Conservation (phyloP, 2,329 filamentous ascomycete species). For the Paracoccidioides brasiliensis region DNA sequence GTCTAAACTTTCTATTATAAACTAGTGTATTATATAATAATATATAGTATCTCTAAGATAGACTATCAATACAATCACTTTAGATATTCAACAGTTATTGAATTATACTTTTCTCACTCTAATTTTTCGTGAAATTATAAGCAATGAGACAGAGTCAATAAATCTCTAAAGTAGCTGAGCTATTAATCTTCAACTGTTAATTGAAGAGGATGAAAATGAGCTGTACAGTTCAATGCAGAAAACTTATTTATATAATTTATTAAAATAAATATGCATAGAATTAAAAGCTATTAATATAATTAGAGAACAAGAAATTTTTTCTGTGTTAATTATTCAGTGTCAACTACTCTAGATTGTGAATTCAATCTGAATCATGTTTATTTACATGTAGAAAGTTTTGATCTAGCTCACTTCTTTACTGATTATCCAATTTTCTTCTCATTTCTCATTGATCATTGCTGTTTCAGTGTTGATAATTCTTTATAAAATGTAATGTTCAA, state of each 20-base stretch:
- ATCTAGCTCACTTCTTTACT: slow-evolving; percentile 3
- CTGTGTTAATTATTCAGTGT: background rate
- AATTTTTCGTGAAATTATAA: too few species aligned
- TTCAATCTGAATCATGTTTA: background rate
- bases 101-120: too few species aligned
- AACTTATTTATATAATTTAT: background rate
- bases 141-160: too few species aligned
- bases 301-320: background rate
- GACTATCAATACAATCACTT: too few species aligned
- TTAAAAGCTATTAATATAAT: too few species aligned
- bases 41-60: too few species aligned
- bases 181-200: background rate
- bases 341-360: background rate
- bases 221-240: background rate
- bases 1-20: too few species aligned
- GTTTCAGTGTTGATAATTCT: slow-evolving; percentile 2
- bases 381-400: background rate
- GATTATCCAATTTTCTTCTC: slow-evolving; percentile 2
- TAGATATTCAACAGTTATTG: background rate
- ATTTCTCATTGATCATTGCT: background rate
- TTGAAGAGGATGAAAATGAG: background rate
- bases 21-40: too few species aligned
- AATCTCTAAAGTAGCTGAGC: background rate
- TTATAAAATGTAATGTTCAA: slow-evolving; percentile 5
- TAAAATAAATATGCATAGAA: background rate